These are phyloP conservation scores for Globisporangium ultimum DNA, from an alignment of 352 stramenopile genomes.

Conservation along the genomic window DNA sequence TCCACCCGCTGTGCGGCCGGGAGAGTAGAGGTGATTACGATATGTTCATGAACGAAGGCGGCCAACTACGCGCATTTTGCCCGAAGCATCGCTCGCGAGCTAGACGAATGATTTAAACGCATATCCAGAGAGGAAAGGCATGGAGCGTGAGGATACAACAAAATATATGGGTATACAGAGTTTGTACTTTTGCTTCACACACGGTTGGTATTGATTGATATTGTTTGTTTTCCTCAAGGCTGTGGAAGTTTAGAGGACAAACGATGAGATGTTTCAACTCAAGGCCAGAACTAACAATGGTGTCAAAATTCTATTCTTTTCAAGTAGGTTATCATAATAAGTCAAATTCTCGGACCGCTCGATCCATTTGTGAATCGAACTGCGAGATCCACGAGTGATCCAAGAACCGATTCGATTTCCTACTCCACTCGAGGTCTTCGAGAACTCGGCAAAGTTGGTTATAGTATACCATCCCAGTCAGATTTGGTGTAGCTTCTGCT, in stretches of 20 bases:
- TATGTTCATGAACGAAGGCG: conserved; percentile 90
- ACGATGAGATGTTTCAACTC: no score
- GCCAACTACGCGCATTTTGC: conserved; percentile 79
- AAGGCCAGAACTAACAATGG: no score
- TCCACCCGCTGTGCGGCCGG: conserved; percentile 82
- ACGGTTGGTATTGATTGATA: background rate
- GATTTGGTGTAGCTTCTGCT: conserved; percentile 1
- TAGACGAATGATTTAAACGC: conserved; percentile 19
- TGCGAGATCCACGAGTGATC: conserved; percentile 75
- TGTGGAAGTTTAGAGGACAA: no score
- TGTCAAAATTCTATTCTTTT: background rate
- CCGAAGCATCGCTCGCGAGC: conserved; percentile 65
- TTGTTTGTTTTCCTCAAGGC: no score
- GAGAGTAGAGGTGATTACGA: conserved; percentile 77
- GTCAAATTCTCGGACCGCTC: conserved; percentile 65
- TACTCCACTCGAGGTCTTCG: conserved; percentile 61
- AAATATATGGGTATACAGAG: conserved; percentile 11
- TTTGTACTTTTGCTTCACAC: conserved; percentile 10
- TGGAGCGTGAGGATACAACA: background rate
- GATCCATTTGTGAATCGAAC: conserved; percentile 80
- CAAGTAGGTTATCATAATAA: conserved; percentile 31
- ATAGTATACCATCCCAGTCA: conserved; percentile 29
- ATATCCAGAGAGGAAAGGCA: background rate
- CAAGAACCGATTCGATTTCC: conserved; percentile 75
- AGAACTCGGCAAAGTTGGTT: conserved; percentile 49